phyloP scores from a whole-genome alignment of 2,329 filamentous ascomycete genomes.

The Colletotrichum cuscutae region DNA sequence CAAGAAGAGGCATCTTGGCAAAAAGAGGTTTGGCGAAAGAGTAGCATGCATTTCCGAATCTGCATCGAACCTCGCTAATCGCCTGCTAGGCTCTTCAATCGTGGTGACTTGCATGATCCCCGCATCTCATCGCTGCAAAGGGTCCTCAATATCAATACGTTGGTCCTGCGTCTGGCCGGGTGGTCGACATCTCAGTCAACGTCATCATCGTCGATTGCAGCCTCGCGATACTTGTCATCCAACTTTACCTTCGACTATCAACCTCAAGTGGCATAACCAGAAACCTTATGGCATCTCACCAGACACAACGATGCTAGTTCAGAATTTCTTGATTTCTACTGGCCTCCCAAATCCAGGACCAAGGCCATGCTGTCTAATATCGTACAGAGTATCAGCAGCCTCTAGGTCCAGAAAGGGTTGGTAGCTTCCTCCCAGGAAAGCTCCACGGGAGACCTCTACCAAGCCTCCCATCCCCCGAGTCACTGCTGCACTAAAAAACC shows the following conservation, averaged over 20 bases:
- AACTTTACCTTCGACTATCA: too few species aligned
- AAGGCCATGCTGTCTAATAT: slow-evolving; percentile 17
- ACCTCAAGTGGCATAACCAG: too few species aligned
- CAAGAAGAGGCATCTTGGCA: background rate
- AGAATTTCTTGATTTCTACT: slow-evolving; percentile 5
- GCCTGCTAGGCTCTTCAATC: background rate
- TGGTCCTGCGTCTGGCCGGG: background rate
- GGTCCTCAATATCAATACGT: background rate
- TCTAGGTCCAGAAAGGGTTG: background rate
- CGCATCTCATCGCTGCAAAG: background rate
- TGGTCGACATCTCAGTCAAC: background rate
- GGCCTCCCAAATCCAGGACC: background rate
- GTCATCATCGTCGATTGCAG: too few species aligned
- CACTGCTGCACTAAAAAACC: background rate
- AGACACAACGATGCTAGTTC: background rate
- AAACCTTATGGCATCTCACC: too few species aligned
- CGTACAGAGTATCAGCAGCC: slow-evolving; percentile 13
- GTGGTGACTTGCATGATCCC: background rate
- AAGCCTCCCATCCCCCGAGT: background rate
- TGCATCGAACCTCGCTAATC: background rate
- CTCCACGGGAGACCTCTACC: background rate
- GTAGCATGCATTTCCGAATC: background rate
- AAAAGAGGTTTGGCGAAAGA: background rate
- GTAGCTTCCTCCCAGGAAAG: background rate
- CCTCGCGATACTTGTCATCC: too few species aligned